These are phyloP conservation scores for Pelargonium australe DNA, from an alignment of 441 rosid genomes.

Conservation along the genomic window DNA sequence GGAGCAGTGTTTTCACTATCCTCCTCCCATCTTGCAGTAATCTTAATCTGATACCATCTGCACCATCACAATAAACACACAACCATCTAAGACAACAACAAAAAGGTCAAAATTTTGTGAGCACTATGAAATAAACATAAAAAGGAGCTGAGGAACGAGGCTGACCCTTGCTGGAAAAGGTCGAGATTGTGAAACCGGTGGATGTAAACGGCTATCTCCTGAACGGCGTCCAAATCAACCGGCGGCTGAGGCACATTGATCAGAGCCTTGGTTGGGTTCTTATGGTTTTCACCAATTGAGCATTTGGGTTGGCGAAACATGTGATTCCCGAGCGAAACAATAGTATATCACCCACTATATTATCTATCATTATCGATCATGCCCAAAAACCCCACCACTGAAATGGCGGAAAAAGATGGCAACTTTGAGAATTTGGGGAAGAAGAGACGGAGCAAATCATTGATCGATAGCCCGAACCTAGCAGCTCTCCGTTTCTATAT, in stretches of 20 bases:
- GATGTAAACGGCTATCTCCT: constrained; percentile 4
- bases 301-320: constrained; percentile 3
- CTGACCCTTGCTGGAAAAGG: constrained; percentile 4
- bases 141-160: background rate
- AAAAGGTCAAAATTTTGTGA: background rate
- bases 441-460: background rate
- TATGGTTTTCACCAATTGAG: background rate
- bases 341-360: background rate
- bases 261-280: background rate
- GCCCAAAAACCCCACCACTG: background rate
- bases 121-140: background rate
- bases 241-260: constrained; percentile 1
- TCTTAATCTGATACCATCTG: constrained; percentile 9
- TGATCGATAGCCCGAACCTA: constrained; percentile 5
- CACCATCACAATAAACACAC: background rate
- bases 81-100: background rate
- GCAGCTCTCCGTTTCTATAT: background rate
- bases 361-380: background rate
- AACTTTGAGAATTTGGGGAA: background rate
- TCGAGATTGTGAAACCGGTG: constrained; percentile 7
- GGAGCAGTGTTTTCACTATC: constrained; percentile 1
- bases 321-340: background rate
- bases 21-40: constrained; percentile 2
- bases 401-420: background rate
- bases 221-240: constrained; percentile 8